Evolutionary conservation across 2,329 filamentous ascomycete species (phyloP).

Genomic region (Phialocephala subalpina): DNA sequence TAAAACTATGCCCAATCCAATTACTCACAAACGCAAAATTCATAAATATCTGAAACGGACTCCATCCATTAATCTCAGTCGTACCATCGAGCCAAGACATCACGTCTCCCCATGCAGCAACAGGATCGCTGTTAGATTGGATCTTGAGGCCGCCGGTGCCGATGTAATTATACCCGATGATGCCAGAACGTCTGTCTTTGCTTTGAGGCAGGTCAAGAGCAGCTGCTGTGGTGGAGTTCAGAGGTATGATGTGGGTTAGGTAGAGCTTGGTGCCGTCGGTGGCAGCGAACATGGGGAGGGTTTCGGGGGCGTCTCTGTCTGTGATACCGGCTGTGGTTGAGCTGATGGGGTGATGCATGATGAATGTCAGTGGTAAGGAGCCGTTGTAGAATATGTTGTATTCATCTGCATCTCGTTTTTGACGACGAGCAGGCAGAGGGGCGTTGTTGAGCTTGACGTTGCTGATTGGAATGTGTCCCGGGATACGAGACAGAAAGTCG

Average conservation of each 20-base stretch:
- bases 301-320: not conserved
- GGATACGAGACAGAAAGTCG: conserved; percentile 17
- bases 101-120: conserved; percentile 12
- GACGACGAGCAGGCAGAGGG: not conserved
- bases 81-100: not conserved
- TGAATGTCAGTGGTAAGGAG: conserved; percentile 17
- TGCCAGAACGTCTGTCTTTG: not conserved
- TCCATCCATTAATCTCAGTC: not conserved
- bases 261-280: conserved; percentile 13
- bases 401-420: not conserved
- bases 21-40: not conserved
- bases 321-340: not conserved
- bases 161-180: conserved; percentile 16
- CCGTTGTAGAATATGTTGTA: conserved; percentile 19
- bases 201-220: not conserved
- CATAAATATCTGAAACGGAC: conserved; percentile 9
- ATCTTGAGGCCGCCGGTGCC: conserved; percentile 18
- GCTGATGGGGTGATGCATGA: conserved; percentile 10
- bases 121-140: conserved; percentile 13
- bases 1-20: conserved; percentile 12
- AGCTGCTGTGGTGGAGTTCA: not conserved
- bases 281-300: conserved; percentile 18
- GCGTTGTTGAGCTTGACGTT: conserved; percentile 18
- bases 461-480: conserved; percentile 13
- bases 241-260: conserved; percentile 16